Evolutionary conservation across 139 green algal species (phyloP), one percentile per base, ranked within the genome.

Genomic region (Mesotaenium endlicherianum): DNA sequence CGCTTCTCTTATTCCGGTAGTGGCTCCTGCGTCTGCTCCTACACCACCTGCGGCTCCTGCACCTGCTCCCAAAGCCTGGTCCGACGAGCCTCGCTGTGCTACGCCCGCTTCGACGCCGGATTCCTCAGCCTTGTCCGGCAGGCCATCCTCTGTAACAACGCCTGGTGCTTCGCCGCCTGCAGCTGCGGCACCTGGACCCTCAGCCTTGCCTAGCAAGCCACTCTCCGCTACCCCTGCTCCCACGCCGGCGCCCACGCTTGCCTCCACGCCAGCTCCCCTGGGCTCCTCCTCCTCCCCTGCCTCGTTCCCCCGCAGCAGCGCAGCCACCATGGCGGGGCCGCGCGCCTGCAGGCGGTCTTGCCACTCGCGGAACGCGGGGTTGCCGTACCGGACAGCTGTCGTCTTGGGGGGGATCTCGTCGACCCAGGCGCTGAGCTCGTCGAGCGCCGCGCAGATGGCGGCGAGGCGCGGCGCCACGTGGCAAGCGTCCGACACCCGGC

Each of bases 321-420:
- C n/a, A n/a, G n/a, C n/a, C 44, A 77, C n/a, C 30, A 81, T 16
- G n/a, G 14, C 67, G 3, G 53, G 38, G 38, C 44, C 81, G 41
- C 34, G 59, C 30, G 53, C 74, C 59, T 68, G 30, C 57, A 91
- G 16, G 0, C 88, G 86, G 0, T 70, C 57, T 11, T 94, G 86
- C 95, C 95, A 98, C 1, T 80, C 87, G 45, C 95, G 88, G 88
- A 92, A 99, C 0, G 96, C 91, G 0, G 95, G 93, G 88, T 98
- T 99, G 80, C 96, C 96, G 81, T 97, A 99, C 2, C 95, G 91
- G 82, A 97, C 82, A 17, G 83, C 68, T 36, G 97, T 92, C 80
- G 91, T 39, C 17, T 81, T 82, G 0, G 95, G 95, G 43, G 95
- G 95, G 6, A 94, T 92, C 39, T 95, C 89, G 55, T 96, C 92